Conservation (phyloP, 2,329 filamentous ascomycete species). For the Dactylellina sp. region DNA sequence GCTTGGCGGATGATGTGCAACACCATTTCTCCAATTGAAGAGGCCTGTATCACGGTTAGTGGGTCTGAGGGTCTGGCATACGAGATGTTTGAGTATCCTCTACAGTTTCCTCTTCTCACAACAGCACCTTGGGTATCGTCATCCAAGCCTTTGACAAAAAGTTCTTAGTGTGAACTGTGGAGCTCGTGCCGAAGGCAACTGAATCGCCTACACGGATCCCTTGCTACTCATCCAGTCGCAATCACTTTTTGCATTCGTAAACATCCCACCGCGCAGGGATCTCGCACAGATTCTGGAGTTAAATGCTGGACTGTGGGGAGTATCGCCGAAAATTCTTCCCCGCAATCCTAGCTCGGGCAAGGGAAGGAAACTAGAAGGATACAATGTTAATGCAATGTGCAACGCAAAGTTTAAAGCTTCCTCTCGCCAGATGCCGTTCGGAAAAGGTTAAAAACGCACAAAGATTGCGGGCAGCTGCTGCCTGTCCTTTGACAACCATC, state of each 20-base stretch:
- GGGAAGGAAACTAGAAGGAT: neutral
- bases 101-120: constrained; percentile 5
- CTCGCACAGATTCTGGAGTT: neutral
- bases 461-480: constrained; percentile 39
- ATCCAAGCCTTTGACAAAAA: constrained; percentile 27
- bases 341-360: constrained; percentile 30
- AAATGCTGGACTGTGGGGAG: constrained; percentile 6
- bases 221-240: neutral
- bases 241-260: constrained; percentile 5
- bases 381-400: constrained; percentile 20
- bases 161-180: constrained; percentile 32
- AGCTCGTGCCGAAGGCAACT: constrained; percentile 51
- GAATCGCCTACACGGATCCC: neutral
- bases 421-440: constrained; percentile 27
- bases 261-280: constrained; percentile 3
- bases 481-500: constrained; percentile 14
- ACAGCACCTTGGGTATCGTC: constrained; percentile 49
- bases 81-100: constrained; percentile 3
- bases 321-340: constrained; percentile 54
- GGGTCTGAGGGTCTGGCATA: constrained; percentile 20
- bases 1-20: constrained; percentile 47
- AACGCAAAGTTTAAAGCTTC: constrained; percentile 30
- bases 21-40: constrained; percentile 29
- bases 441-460: too few species aligned
- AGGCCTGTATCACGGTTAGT: constrained; percentile 4